phyloP scores from a whole-genome alignment of 2,329 filamentous ascomycete genomes.

The Colletotrichum australisinense region DNA sequence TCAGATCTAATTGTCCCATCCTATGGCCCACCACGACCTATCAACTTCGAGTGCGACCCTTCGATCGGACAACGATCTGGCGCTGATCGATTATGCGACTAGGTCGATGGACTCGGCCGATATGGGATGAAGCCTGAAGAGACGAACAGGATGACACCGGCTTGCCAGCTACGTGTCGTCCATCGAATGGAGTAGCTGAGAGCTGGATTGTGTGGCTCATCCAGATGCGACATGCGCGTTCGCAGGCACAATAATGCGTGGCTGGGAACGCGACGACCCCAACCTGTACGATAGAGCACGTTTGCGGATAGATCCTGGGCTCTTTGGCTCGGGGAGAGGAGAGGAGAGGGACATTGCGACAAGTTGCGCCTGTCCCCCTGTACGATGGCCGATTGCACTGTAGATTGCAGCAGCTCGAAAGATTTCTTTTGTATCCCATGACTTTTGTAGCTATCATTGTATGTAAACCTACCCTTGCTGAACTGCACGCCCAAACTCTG shows the following conservation, averaged over 20 bases:
- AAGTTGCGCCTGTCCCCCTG: not conserved
- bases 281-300: not conserved
- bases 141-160: not conserved
- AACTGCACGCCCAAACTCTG: not conserved
- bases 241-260: not conserved
- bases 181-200: not conserved
- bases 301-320: not conserved
- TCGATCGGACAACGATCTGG: constrained; percentile 5
- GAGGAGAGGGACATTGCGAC: not conserved
- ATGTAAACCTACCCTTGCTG: not conserved
- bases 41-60: not conserved
- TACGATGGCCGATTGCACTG: not conserved
- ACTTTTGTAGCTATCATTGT: too few species aligned
- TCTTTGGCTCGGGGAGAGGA: too few species aligned
- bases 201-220: not conserved
- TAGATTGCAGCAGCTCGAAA: not conserved
- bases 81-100: not conserved
- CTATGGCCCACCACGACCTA: not conserved
- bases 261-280: not conserved
- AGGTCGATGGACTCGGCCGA: not conserved
- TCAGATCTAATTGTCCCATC: not conserved
- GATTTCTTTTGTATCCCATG: not conserved
- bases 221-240: not conserved
- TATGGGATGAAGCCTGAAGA: not conserved
- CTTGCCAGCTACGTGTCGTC: constrained; percentile 1